Conservation (phyloP, 2,329 filamentous ascomycete species). For the Ascocoryne sarcoides region DNA sequence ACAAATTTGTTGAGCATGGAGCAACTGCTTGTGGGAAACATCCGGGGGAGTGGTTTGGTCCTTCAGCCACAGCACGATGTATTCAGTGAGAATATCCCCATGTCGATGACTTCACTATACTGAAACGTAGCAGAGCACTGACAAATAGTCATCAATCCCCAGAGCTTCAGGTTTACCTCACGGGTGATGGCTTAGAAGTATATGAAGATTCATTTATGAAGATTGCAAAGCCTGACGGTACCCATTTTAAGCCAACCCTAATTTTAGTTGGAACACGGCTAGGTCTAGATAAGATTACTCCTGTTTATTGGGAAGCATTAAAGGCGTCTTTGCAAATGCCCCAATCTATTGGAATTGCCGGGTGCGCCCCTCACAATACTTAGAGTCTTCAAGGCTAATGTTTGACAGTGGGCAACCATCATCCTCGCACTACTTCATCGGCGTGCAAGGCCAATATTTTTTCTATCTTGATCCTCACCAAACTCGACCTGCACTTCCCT, state of each 20-base stretch:
- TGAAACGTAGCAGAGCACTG: constrained; percentile 52
- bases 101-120: background rate
- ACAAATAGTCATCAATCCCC: constrained; percentile 54
- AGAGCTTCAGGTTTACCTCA: constrained; percentile 74
- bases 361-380: constrained; percentile 41
- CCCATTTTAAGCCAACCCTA: constrained; percentile 70
- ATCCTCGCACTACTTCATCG: constrained; percentile 65
- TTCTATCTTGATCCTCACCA: constrained; percentile 95
- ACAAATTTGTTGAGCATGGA: constrained; percentile 86
- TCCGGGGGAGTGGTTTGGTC: constrained; percentile 96
- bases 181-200: constrained; percentile 82
- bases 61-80: constrained; percentile 89
- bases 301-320: constrained; percentile 91
- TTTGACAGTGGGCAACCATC: constrained; percentile 71
- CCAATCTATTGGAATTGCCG: constrained; percentile 93
- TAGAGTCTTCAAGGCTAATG: constrained; percentile 5
- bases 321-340: constrained; percentile 75
- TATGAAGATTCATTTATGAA: constrained; percentile 84
- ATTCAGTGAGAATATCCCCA: constrained; percentile 71
- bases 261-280: constrained; percentile 83
- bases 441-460: constrained; percentile 64
- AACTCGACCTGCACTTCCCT: constrained; percentile 67
- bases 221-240: constrained; percentile 59
- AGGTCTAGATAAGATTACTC: constrained; percentile 89
- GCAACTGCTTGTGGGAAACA: constrained; percentile 84